Evolutionary conservation across 148 eudicot genomes (phyloP), one percentile per base, ranked within the genome.

Genomic region (Nepenthes gracilis): DNA sequence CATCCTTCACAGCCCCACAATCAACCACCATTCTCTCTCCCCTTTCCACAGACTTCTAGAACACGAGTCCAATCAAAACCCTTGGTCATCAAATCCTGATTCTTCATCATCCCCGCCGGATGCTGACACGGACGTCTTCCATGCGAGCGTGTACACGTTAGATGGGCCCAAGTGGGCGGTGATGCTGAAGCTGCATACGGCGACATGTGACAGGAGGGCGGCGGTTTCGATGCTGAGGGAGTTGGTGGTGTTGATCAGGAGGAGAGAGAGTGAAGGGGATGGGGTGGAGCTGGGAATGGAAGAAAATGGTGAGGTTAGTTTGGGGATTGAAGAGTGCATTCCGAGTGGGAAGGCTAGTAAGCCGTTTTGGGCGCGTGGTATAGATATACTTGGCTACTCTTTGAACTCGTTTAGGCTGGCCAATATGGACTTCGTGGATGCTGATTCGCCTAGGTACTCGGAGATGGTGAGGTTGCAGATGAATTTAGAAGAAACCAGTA

Each of bases 281-380:
- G 71, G 61, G 9, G 36, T 35, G 50, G 86, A 71, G 67, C 53
- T 78, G 59, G 40, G 53, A 58, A 8, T 50, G 54, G 61, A 9
- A 57, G 53, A 58, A 2, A 68, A 64, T 7, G 36, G 37, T 47
- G 86, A 71, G 69, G 60, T 78, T 35, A 57, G 62, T 36, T 71
- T 75, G 71, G 93, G 79, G 48, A 70, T 91, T 55, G 97, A 91
- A 58, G 86, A 85, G 52, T 85, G 69, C 52, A 66, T 87, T 5
- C 96, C 97, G 0, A 70, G 9, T 66, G 85, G 79, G 58, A 80
- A 78, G 61, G 67, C 59, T 35, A 75, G 56, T 48, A 91, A 91
- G 69, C 87, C 93, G n/a, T 78, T 91, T 34, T 91, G 97, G 96
- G 81, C 93, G 0, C 83, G 90, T 36, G 97, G 96, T 5, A 65